Evolutionary conservation across 2,329 filamentous ascomycete species (phyloP).

Genomic region (Clonostachys solani): DNA sequence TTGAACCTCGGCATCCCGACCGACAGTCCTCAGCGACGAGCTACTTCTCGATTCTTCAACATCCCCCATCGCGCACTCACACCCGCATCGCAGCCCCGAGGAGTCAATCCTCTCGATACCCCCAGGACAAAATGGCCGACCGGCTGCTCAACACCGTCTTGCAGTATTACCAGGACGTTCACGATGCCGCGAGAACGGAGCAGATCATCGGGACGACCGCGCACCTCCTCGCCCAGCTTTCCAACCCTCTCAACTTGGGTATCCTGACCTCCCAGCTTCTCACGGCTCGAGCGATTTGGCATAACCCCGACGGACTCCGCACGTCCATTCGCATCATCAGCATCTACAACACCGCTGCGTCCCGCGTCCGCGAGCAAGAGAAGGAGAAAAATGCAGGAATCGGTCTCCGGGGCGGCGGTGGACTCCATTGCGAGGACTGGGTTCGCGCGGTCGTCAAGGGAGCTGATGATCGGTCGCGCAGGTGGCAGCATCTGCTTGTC

Average conservation of each 20-base stretch:
- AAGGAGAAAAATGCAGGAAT: constrained; percentile 25
- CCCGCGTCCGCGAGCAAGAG: constrained; percentile 46
- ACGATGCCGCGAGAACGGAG: constrained; percentile 44
- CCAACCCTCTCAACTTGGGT: constrained; percentile 71
- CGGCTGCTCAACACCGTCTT: constrained; percentile 63
- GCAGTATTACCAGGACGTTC: constrained; percentile 50
- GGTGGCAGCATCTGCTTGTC: constrained; percentile 83
- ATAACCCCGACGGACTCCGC: constrained; percentile 51
- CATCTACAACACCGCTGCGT: constrained; percentile 66
- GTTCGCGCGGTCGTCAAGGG: constrained; percentile 52
- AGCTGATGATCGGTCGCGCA: constrained; percentile 51
- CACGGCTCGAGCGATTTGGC: constrained; percentile 68
- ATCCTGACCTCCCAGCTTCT: constrained; percentile 70
- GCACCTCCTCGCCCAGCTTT: constrained; percentile 63
- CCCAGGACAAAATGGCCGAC: constrained; percentile 52
- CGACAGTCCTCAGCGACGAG: too few relatives aligned
- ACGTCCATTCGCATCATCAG: constrained; percentile 64
- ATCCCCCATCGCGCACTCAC: too few relatives aligned
- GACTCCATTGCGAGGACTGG: constrained; percentile 47
- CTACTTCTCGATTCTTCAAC: too few relatives aligned
- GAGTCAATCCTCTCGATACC: too few relatives aligned
- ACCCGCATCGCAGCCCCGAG: too few relatives aligned
- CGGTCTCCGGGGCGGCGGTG: constrained; percentile 30
- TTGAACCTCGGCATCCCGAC: too few relatives aligned
- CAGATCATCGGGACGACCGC: constrained; percentile 63